These are phyloP conservation scores for Didymella arachidicola DNA, from an alignment of 2,329 filamentous ascomycete genomes.

Conservation along the genomic window DNA sequence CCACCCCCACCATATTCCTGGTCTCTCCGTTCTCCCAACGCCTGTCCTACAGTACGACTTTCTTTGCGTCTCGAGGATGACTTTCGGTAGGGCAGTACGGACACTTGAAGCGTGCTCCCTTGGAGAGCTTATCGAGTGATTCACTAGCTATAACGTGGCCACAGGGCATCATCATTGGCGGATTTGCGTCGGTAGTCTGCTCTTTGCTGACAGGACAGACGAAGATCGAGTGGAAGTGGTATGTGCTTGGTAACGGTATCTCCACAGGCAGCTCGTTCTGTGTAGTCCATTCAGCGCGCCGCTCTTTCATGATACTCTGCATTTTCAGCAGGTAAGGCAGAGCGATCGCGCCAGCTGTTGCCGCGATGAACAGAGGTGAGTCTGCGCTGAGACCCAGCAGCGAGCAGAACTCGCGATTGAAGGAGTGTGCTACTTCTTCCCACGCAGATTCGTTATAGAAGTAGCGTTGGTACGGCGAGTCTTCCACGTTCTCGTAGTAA, in stretches of 20 bases:
- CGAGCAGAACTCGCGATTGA: conserved; percentile 94
- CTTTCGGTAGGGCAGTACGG: conserved; percentile 94
- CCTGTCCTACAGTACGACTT: conserved; percentile 43
- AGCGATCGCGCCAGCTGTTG: conserved; percentile 90
- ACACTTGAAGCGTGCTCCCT: conserved; percentile 86
- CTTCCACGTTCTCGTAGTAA: conserved; percentile 75
- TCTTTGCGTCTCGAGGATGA: conserved; percentile 72
- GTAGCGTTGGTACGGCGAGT: conserved; percentile 79
- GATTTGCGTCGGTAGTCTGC: conserved; percentile 90
- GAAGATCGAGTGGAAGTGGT: conserved; percentile 92
- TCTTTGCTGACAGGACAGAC: conserved; percentile 98
- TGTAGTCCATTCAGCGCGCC: conserved; percentile 94
- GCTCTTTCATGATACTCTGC: conserved; percentile 84
- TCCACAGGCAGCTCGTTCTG: conserved; percentile 86
- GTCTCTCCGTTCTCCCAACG: background rate
- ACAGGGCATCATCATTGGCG: conserved; percentile 95
- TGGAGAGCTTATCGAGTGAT: conserved; percentile 79
- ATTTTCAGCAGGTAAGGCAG: conserved; percentile 89
- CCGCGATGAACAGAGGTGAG: conserved; percentile 90
- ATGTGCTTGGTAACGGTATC: conserved; percentile 69
- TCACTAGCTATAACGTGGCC: conserved; percentile 93
- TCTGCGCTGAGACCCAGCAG: conserved; percentile 88
- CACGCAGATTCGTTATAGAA: conserved; percentile 81
- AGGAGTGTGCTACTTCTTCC: conserved; percentile 83
- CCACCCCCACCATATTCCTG: background rate